A percentile compares a stretch with the other conserved stretches of the same genome.
Evolutionary conservation across 1,284 basidiomycete genomes (phyloP).

Genomic region (Ganoderma meredithae): DNA sequence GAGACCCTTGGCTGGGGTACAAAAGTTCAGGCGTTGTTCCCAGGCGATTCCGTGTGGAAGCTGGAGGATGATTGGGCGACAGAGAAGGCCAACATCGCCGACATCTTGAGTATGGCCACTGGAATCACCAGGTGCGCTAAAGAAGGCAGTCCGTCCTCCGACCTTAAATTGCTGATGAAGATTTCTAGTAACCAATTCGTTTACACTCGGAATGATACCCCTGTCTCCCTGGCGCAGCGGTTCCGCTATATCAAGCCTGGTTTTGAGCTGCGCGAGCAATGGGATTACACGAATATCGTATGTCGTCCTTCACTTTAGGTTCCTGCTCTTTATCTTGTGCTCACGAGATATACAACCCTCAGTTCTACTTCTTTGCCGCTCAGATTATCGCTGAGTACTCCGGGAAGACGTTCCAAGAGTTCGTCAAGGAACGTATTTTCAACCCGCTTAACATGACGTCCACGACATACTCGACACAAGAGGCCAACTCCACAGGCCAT

Average conservation of each 20-base stretch:
- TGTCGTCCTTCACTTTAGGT: not conserved
- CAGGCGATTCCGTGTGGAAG: constrained; percentile 38
- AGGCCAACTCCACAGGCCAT: constrained; percentile 10
- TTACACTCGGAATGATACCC: constrained; percentile 7
- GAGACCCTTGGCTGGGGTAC: constrained; percentile 43
- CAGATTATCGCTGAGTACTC: constrained; percentile 14
- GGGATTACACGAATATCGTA: constrained; percentile 10
- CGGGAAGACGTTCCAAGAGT: constrained; percentile 9
- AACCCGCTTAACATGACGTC: constrained; percentile 10
- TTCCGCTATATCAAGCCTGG: constrained; percentile 7
- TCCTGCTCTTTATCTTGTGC: not conserved
- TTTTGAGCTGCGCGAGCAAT: constrained; percentile 11
- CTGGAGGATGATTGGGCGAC: constrained; percentile 45
- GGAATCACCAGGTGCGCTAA: constrained; percentile 7
- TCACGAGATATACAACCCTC: not conserved
- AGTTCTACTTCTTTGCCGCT: constrained; percentile 17
- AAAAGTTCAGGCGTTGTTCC: constrained; percentile 44
- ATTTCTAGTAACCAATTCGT: constrained; percentile 5
- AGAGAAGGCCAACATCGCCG: constrained; percentile 42
- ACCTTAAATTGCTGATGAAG: not conserved
- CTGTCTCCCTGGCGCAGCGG: not conserved
- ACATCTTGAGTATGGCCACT: constrained; percentile 26
- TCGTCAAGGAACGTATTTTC: constrained; percentile 18
- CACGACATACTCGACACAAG: constrained; percentile 6
- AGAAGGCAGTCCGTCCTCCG: not conserved